Conservation (phyloP, 768 basidiomycete species). For the Naganishia onofrii region DNA sequence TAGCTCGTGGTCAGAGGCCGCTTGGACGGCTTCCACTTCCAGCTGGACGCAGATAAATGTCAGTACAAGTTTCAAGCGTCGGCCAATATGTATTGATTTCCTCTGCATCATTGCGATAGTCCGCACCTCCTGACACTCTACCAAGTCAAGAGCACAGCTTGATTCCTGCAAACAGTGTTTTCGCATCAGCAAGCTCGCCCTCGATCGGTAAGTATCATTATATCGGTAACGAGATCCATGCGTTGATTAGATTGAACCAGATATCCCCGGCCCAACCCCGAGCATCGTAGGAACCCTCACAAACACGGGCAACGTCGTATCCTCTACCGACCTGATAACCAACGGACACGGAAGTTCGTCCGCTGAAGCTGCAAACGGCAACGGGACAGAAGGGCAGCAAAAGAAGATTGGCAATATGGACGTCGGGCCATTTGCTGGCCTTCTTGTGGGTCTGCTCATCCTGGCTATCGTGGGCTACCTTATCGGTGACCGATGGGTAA, state of each 20-base stretch:
- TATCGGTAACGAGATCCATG: not conserved
- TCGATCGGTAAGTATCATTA: not conserved
- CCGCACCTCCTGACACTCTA: not conserved
- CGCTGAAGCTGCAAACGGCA: slow-evolving; percentile 6
- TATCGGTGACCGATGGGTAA: slow-evolving; percentile 9
- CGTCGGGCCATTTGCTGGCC: slow-evolving; percentile 2
- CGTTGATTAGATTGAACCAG: not conserved
- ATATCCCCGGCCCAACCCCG: not conserved
- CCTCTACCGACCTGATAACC: slow-evolving; percentile 18
- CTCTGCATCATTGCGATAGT: too few species aligned
- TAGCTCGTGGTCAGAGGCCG: not conserved
- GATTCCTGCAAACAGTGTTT: not conserved
- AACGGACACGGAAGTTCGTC: not conserved
- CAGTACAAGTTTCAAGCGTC: not conserved
- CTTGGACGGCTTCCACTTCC: not conserved
- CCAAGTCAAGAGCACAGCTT: not conserved
- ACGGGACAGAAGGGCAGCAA: not conserved
- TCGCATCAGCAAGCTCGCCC: not conserved
- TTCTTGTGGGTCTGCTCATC: not conserved
- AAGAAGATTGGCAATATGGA: slow-evolving; percentile 6
- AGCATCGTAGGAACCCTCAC: slow-evolving; percentile 4
- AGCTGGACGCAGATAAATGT: not conserved
- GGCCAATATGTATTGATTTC: not conserved
- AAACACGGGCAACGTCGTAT: not conserved
- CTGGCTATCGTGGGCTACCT: not conserved